Evolutionary conservation across 2,329 filamentous ascomycete species (phyloP).

Genomic region (Cephalotrichum gorgonifer): DNA sequence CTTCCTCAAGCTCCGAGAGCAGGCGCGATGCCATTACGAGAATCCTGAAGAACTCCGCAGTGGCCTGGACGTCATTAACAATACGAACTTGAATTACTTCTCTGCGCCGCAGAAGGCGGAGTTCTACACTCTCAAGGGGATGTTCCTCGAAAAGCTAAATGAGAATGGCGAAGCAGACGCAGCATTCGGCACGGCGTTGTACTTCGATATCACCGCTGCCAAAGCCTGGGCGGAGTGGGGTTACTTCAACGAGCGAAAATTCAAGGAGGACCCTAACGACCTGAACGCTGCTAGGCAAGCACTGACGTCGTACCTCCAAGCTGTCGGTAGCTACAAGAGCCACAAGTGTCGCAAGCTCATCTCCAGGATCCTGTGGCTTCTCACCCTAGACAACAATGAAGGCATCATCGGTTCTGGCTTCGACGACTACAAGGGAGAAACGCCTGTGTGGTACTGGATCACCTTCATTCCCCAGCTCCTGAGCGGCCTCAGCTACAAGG

Average conservation of each 20-base stretch:
- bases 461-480: conserved; percentile 96
- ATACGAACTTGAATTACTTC: conserved; percentile 98
- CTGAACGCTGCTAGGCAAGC: conserved; percentile 81
- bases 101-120: conserved; percentile 93
- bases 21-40: conserved; percentile 97
- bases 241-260: conserved; percentile 92
- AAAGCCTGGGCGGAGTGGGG: conserved; percentile 99
- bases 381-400: conserved; percentile 85
- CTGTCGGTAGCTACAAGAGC: conserved; percentile 92
- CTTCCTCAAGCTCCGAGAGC: conserved; percentile 95
- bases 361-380: conserved; percentile 85
- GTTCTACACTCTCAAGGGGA: conserved; percentile 98
- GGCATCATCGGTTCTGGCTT: conserved; percentile 78
- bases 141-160: conserved; percentile 92
- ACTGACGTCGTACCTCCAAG: conserved; percentile 91
- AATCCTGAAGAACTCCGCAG: conserved; percentile 86
- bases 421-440: conserved; percentile 94
- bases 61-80: conserved; percentile 96
- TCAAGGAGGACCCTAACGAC: conserved; percentile 80
- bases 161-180: conserved; percentile 87
- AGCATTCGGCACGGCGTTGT: conserved; percentile 88
- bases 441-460: conserved; percentile 98
- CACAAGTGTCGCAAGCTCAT: conserved; percentile 92
- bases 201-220: conserved; percentile 88
- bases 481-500: conserved; percentile 81